Evolutionary conservation across 2,329 filamentous ascomycete genomes (phyloP), one percentile per base, ranked within the genome.

Genomic region (Aaosphaeria arxii): DNA sequence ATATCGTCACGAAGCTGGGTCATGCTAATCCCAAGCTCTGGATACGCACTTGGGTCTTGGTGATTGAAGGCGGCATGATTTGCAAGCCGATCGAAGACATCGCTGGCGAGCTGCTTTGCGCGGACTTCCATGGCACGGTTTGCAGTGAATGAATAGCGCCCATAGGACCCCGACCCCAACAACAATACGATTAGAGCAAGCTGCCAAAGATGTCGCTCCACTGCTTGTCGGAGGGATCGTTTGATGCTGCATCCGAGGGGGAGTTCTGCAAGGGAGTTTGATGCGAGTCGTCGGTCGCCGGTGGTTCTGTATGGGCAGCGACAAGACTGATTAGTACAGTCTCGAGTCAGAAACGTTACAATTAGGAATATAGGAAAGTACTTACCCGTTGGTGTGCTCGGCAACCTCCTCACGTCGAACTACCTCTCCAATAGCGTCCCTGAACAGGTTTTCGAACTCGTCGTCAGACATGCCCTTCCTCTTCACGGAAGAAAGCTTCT

Each of bases 1-100:
- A 99, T 86, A 63, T 97, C 92, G 63, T 99, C 94, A 50, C 94
- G 81, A 46, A 99, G 75, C 66, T 97, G 94, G 1, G 89, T 89
- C 58, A 96, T 82, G 63, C 90, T 89, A 52, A 99, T 82, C 74
- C 88, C 95, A 1, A 85, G 79, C 53, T 96, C 91, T 13, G 84
- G 81, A 44, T 79, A 85, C 51, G 68, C 79, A 69, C 66, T 84
- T 66, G 69, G 83, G 40, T 84, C 82, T 44, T 80, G 75, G 17
- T 78, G 85, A 52, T 91, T 86, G n/a, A 92, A 73, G 53, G 89
- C 86, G 51, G 92, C 94, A 67, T 97, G 92, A 33, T 81, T 84
- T 7, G 88, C 87, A 11, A 99, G 81, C 41, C 89, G 83, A 59
- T 91, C 86, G 30, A 99, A 79, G 1, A 92, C 92, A n/a, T 87